phyloP scores from a whole-genome alignment of 345 rosid genomes.

The Hibiscus trionum region DNA sequence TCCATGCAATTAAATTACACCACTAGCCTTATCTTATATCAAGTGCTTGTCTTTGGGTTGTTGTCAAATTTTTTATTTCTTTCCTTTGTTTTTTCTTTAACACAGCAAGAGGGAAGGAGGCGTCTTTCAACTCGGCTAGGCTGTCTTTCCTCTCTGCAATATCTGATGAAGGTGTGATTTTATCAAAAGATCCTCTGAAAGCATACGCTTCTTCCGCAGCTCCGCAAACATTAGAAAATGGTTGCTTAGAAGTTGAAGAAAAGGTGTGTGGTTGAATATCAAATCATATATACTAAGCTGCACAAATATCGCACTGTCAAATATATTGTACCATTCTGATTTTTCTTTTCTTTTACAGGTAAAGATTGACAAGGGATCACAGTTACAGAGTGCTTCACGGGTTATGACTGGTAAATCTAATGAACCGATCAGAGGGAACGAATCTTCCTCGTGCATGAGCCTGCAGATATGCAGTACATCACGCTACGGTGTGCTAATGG shows the following conservation, averaged over 20 bases:
- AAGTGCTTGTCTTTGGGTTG: neutral
- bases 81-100: neutral
- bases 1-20: neutral
- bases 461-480: slow-evolving; percentile 21
- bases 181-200: slow-evolving; percentile 25
- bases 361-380: slow-evolving; percentile 23
- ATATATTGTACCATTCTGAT: neutral
- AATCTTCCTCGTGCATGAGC: slow-evolving; percentile 12
- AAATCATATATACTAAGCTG: neutral
- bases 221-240: slow-evolving; percentile 30
- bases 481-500: slow-evolving; percentile 43
- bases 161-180: slow-evolving; percentile 31
- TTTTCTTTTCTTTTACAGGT: slow-evolving; percentile 25
- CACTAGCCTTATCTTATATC: neutral
- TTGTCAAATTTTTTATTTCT: neutral
- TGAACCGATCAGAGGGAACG: neutral
- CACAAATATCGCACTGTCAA: neutral
- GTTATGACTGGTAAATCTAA: slow-evolving; percentile 8
- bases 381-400: slow-evolving; percentile 9
- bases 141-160: slow-evolving; percentile 35
- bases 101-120: slow-evolving; percentile 46
- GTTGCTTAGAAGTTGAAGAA: slow-evolving; percentile 24
- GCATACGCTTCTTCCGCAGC: slow-evolving; percentile 27
- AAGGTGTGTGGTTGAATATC: slow-evolving; percentile 24
- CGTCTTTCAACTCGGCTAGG: slow-evolving; percentile 30